Evolutionary conservation across 2,329 filamentous ascomycete species (phyloP), one percentile per base, ranked within the genome.

Genomic region (Fusarium sp.): DNA sequence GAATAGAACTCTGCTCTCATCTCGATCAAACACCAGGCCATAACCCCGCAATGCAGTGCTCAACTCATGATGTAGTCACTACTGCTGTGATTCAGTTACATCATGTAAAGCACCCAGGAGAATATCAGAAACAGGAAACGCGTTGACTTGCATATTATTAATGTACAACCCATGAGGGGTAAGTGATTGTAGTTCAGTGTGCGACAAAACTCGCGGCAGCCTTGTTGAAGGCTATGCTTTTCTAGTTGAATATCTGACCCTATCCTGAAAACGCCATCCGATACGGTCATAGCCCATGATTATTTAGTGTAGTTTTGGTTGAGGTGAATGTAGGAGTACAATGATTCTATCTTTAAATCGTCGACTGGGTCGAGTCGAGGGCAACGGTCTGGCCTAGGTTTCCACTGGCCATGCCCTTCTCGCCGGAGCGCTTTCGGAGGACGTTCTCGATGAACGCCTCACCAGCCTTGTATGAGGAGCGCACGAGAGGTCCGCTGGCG

Each of bases 401-500:
- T 40, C 76, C 73, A 25, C 76, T 72, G 2, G 78, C 68, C 53
- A 76, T 71, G 27, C 70, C 72, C 68, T 79, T 83, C 65, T 81
- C 79, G 20, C 81, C 83, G 1, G 83, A 86, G 50, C 93, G 85
- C 87, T 97, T 97, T 81, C 93, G 92, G 62, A 99, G 82, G 20
- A 99, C 95, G 74, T 99, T 99, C 85, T 99, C 96, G 72, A 99
- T 99, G 77, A 99, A 99, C 2, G 94, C 93, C 83, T 99, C 96
- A 37, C 96, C 96, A 3, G 96, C 96, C 84, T 99, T 99, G 83
- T 99, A 99, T 46, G 92, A 96, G 71, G 94, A 97, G 62, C 96
- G 88, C 23, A 99, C 95, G 47, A 99, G 83, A 3, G 96, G 96
- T 0, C 96, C 96, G 59, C 92, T 96, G 15, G 96, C 96, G 78